These are phyloP conservation scores for Salix koriyanagi DNA, from an alignment of 345 rosid genomes.

Conservation along the genomic window DNA sequence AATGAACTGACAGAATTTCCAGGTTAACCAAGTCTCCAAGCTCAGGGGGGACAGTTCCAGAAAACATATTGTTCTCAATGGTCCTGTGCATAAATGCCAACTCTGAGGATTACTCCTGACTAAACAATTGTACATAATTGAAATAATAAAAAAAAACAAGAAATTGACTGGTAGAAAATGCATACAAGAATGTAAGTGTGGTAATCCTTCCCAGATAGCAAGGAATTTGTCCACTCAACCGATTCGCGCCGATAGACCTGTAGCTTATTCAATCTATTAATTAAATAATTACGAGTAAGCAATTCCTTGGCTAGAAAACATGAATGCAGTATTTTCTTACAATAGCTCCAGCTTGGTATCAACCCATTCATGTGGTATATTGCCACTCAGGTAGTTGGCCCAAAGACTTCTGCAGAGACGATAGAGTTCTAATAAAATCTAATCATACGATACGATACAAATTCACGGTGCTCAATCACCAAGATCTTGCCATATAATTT, in stretches of 20 bases:
- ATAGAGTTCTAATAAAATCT: background rate
- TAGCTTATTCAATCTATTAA: background rate
- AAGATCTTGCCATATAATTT: background rate
- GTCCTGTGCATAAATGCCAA: background rate
- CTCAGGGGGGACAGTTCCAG: constrained; percentile 27
- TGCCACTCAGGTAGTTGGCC: constrained; percentile 13
- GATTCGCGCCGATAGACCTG: constrained; percentile 5
- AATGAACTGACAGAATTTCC: constrained; percentile 37
- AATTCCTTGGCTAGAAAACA: background rate
- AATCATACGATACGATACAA: background rate
- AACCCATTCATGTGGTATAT: constrained; percentile 16
- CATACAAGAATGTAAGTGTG: constrained; percentile 40
- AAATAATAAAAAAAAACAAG: background rate
- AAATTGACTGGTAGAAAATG: background rate
- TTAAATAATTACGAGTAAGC: background rate
- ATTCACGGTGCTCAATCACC: background rate
- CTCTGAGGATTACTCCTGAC: background rate
- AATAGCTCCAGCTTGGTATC: constrained; percentile 7
- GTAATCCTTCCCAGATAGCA: constrained; percentile 3
- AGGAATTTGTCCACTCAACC: constrained; percentile 5
- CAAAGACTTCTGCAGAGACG: background rate
- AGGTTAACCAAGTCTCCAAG: constrained; percentile 43
- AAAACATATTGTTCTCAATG: constrained; percentile 22
- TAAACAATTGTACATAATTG: background rate
- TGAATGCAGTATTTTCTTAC: constrained; percentile 1